Base-by-base conservation (phyloP, 371 early-diverging fungal species). In the Capillidium rhysosporum region DNA sequence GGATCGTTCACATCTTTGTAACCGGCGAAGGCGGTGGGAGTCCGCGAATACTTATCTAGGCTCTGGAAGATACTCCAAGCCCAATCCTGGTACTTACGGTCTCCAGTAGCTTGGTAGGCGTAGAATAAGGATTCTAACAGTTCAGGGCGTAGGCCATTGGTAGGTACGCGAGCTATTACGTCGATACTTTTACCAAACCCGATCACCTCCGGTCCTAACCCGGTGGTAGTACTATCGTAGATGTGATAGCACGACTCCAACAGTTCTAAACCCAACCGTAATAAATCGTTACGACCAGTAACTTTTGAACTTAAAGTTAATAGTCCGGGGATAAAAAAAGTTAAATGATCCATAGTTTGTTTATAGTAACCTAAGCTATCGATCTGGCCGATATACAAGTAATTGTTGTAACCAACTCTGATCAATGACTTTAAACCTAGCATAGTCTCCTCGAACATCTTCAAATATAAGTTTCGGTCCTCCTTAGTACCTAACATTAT, bases 311-410 rank as follows among this genome's bases (percentile, higher is more conserved):
- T 82, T 2, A 91, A 64, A 0, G 89, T 86, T 52, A 92, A 65
- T 25, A 76, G 75, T 1, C 90, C 93, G 14, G 87, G 89, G 26
- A 86, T 67, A 65, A 93, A 95, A 64, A 93, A 95, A 3, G 86
- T 86, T 28, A 92, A 73, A 62, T 93, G 94, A 56, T 91, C 90
- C 89, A 91, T 87, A 55, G 84, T 84, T 9, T 79, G 72, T 20
- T 65, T 64, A 1, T 71, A 40, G 1, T 9, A 7, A 7, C 58
- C 54, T 12, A 20, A 14, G 9, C 69, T 69, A 1, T 62, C 48
- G 31, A 39, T 39, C 25, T 23, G 5, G 4, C 51, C 51, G 21
- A 90, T 69, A 57, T 72, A 88, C 20, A 78, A 63, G 4, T 77
- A 63, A 7, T 73, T 57, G 46, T 72, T 69, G 28, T 28, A 3